Evolutionary conservation across 2,329 filamentous ascomycete species (phyloP).

Genomic region (Paracoccidioides brasiliensis): DNA sequence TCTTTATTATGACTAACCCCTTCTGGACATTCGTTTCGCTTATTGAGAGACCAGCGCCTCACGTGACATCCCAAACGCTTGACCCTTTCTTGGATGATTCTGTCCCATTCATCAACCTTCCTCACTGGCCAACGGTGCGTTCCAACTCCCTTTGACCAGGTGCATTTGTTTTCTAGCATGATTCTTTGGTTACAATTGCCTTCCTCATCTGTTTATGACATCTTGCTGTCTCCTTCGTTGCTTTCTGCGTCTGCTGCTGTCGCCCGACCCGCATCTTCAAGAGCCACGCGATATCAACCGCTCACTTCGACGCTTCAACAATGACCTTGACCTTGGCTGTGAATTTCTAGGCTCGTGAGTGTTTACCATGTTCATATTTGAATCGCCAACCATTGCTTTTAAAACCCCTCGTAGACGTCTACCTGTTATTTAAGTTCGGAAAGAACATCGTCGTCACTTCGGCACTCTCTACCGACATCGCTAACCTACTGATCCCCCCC

Average conservation of each 20-base stretch:
- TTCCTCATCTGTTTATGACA: neutral
- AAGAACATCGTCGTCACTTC: neutral
- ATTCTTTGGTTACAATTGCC: slow-evolving; percentile 4
- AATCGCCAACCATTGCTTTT: neutral
- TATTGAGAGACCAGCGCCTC: slow-evolving; percentile 1
- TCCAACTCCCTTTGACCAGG: neutral
- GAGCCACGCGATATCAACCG: neutral
- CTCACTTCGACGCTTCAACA: neutral
- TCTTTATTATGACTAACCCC: neutral
- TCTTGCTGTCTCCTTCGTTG: neutral
- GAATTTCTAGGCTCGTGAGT: neutral
- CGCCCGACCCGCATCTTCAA: slow-evolving; percentile 4
- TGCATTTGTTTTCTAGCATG: neutral
- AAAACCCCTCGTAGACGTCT: neutral
- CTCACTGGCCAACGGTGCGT: neutral
- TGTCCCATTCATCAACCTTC: neutral
- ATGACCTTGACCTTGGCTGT: neutral
- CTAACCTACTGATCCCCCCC: neutral
- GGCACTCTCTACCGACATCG: neutral
- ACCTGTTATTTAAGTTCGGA: neutral
- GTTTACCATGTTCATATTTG: neutral
- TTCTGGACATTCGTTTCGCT: neutral
- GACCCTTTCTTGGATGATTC: slow-evolving; percentile 3
- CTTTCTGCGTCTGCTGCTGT: slow-evolving; percentile 3
- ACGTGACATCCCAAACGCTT: slow-evolving; percentile 11